Conservation (phyloP, 306 rosid species). For the Trichosanthes truncata region DNA sequence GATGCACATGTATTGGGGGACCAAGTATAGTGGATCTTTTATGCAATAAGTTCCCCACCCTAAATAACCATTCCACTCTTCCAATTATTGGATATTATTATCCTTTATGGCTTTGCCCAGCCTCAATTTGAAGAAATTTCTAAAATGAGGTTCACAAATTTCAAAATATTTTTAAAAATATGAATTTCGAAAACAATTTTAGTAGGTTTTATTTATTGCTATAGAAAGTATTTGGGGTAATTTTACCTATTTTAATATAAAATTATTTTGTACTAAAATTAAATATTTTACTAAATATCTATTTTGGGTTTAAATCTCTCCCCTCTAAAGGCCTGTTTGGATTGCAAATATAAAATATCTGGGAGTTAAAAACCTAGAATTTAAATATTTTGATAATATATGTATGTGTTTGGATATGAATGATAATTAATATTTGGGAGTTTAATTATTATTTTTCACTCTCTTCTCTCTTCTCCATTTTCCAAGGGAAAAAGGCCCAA, state of each 20-base stretch:
- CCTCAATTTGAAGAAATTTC: neutral
- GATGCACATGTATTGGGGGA: conserved; percentile 1
- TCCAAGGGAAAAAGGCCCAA: too few species aligned
- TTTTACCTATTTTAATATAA: neutral
- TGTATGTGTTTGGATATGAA: too few species aligned
- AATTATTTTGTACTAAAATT: neutral
- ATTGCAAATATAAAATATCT: too few species aligned
- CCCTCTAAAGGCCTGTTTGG: too few species aligned
- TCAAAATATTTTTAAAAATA: neutral
- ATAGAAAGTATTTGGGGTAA: neutral
- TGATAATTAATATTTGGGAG: too few species aligned
- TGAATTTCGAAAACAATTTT: neutral
- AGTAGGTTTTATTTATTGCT: neutral
- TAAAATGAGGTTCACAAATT: neutral
- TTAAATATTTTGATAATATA: too few species aligned
- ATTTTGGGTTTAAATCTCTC: too few species aligned
- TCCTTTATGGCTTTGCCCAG: neutral
- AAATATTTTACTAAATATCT: too few species aligned
- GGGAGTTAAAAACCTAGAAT: too few species aligned
- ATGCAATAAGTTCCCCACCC: conserved; percentile 4
- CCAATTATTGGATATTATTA: neutral
- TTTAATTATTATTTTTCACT: too few species aligned
- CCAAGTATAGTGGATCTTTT: neutral
- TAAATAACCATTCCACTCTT: conserved; percentile 1
- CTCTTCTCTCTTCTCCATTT: too few species aligned